phyloP scores from a whole-genome alignment of 2,329 filamentous ascomycete genomes.

The Xylariaceae sp. region DNA sequence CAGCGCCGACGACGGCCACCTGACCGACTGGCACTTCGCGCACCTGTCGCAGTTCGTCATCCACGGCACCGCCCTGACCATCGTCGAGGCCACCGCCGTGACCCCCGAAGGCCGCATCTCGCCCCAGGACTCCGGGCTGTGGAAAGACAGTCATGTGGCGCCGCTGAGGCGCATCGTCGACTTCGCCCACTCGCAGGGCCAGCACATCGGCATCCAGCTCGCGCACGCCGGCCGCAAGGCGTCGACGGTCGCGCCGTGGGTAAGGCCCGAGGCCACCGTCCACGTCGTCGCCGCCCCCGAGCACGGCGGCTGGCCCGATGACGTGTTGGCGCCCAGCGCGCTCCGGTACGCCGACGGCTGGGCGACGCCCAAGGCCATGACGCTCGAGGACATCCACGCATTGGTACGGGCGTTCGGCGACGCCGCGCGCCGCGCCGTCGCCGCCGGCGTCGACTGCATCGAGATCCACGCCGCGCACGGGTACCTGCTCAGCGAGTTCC shows the following conservation, averaged over 20 bases:
- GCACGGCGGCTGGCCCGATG: constrained; percentile 59
- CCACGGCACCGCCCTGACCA: constrained; percentile 72
- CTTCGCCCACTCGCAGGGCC: constrained; percentile 77
- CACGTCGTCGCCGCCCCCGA: constrained; percentile 57
- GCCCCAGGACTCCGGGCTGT: constrained; percentile 77
- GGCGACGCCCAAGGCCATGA: constrained; percentile 54
- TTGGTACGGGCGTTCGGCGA: constrained; percentile 59
- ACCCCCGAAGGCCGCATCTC: constrained; percentile 79
- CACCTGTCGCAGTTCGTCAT: constrained; percentile 80
- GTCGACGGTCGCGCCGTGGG: constrained; percentile 64
- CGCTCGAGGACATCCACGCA: constrained; percentile 52
- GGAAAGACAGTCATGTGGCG: constrained; percentile 81
- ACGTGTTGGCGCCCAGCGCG: constrained; percentile 55
- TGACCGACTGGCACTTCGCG: constrained; percentile 79
- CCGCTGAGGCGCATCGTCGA: constrained; percentile 72
- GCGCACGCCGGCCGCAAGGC: constrained; percentile 78
- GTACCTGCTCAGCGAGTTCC: constrained; percentile 50
- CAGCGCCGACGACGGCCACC: constrained; percentile 63
- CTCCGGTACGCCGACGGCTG: constrained; percentile 64
- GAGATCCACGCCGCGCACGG: constrained; percentile 53
- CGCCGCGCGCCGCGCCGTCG: constrained; percentile 58
- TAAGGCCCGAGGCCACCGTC: constrained; percentile 52
- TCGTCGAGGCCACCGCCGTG: constrained; percentile 80
- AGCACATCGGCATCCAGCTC: constrained; percentile 79
- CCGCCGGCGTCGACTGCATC: constrained; percentile 56